Conservation (phyloP, 345 rosid species). For the Ceriops decandra region DNA sequence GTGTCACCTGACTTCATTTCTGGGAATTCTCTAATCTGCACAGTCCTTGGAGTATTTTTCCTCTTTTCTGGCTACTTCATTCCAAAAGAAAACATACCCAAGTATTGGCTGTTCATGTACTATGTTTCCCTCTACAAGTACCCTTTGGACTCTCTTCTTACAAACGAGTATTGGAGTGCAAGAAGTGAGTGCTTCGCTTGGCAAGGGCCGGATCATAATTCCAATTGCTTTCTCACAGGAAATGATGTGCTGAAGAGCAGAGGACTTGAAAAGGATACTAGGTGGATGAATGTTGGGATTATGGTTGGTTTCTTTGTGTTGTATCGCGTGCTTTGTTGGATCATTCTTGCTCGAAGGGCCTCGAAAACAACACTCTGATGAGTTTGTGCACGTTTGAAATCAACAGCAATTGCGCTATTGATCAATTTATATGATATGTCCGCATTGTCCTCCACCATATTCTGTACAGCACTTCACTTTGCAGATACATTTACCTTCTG, state of each 20-base stretch:
- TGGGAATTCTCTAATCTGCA: slow-evolving; percentile 76
- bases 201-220: slow-evolving; percentile 13
- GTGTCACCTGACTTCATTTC: slow-evolving; percentile 79
- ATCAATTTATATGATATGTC: too few relatives aligned
- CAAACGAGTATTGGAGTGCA: slow-evolving; percentile 78
- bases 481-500: too few relatives aligned
- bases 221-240: slow-evolving; percentile 57
- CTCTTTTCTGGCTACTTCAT: slow-evolving; percentile 91
- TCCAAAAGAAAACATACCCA: slow-evolving; percentile 79
- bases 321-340: slow-evolving; percentile 81
- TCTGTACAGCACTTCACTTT: too few relatives aligned
- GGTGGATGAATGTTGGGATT: slow-evolving; percentile 80
- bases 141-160: slow-evolving; percentile 68
- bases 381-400: too few relatives aligned
- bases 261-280: slow-evolving; percentile 61
- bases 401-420: too few relatives aligned
- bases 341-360: slow-evolving; percentile 61
- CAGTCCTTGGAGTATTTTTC: slow-evolving; percentile 78
- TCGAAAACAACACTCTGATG: slow-evolving; percentile 50
- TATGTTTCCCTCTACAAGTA: slow-evolving; percentile 77
- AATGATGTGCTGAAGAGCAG: slow-evolving; percentile 64
- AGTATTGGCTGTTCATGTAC: slow-evolving; percentile 89
- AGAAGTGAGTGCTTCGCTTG: slow-evolving; percentile 59
- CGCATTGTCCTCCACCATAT: too few relatives aligned
- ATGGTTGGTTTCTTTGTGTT: slow-evolving; percentile 82